Conservation (phyloP, 116 monocot species). For the Phalaenopsis hybrid region DNA sequence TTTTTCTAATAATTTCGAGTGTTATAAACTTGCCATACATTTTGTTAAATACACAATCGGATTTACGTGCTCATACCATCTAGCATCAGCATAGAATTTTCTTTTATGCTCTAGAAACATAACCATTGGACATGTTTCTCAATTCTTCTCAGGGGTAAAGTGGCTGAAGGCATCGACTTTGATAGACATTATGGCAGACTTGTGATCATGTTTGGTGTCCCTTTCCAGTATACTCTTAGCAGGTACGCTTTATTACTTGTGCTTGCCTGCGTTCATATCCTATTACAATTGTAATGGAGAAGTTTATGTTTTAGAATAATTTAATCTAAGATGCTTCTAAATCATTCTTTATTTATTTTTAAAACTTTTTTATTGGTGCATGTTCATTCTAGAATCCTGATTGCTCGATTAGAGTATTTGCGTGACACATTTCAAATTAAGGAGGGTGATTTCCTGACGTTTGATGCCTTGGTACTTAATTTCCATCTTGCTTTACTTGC, state of each 20-base stretch:
- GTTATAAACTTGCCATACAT: neutral
- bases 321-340: neutral
- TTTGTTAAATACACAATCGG: neutral
- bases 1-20: neutral
- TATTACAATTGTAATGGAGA: too few relatives aligned
- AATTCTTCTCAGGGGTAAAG: constrained; percentile 71
- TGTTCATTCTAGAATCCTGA: constrained; percentile 63
- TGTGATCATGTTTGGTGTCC: constrained; percentile 98
- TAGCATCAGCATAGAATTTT: neutral
- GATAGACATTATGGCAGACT: constrained; percentile 98
- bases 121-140: neutral
- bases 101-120: neutral
- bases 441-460: constrained; percentile 98
- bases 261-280: neutral
- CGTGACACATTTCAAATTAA: constrained; percentile 98
- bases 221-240: constrained; percentile 98
- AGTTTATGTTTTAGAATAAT: neutral
- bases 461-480: constrained; percentile 92
- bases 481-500: neutral
- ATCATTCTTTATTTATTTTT: neutral
- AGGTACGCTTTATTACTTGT: constrained; percentile 32
- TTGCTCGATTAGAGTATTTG: constrained; percentile 89
- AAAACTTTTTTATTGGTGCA: constrained; percentile 12
- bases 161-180: constrained; percentile 99
- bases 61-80: neutral